phyloP scores from a whole-genome alignment of 768 basidiomycete species.

The Lactifluus echinatus region DNA sequence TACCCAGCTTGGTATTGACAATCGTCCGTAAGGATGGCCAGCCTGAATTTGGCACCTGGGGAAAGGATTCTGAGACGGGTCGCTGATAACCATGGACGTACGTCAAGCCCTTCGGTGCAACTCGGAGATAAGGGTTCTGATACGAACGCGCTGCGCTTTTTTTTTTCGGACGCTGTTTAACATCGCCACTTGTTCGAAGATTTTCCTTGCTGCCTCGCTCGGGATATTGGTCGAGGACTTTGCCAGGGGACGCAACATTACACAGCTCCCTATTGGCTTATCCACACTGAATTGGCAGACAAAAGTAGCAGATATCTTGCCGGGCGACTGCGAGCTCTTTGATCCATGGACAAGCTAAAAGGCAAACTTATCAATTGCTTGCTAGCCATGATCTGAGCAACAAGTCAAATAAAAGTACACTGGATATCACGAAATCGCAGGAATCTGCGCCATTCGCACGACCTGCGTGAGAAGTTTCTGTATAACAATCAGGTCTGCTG shows the following conservation, averaged over 20 bases:
- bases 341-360: slow-evolving; percentile 29
- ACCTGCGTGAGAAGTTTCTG: slow-evolving; percentile 31
- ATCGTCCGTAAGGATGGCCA: slow-evolving; percentile 2
- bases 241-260: slow-evolving; percentile 4
- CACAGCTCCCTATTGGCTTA: not conserved
- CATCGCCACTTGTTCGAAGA: slow-evolving; percentile 11
- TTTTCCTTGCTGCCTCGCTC: slow-evolving; percentile 3
- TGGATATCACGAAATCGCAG: slow-evolving; percentile 22
- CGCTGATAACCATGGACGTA: slow-evolving; percentile 3
- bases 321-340: slow-evolving; percentile 28
- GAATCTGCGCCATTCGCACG: slow-evolving; percentile 28
- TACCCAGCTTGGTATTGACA: slow-evolving; percentile 3
- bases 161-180: slow-evolving; percentile 7
- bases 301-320: slow-evolving; percentile 1
- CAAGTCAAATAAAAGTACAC: slow-evolving; percentile 1
- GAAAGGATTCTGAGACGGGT: not conserved
- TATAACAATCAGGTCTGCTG: slow-evolving; percentile 30
- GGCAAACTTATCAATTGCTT: slow-evolving; percentile 19
- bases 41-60: not conserved
- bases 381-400: slow-evolving; percentile 11
- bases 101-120: not conserved
- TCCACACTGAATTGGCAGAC: slow-evolving; percentile 3
- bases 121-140: no score
- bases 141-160: no score
- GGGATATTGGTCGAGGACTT: slow-evolving; percentile 12